Evolutionary conservation across 1,139 yeast species (phyloP), one percentile per base, ranked within the genome.

Genomic region (Candida sp.): DNA sequence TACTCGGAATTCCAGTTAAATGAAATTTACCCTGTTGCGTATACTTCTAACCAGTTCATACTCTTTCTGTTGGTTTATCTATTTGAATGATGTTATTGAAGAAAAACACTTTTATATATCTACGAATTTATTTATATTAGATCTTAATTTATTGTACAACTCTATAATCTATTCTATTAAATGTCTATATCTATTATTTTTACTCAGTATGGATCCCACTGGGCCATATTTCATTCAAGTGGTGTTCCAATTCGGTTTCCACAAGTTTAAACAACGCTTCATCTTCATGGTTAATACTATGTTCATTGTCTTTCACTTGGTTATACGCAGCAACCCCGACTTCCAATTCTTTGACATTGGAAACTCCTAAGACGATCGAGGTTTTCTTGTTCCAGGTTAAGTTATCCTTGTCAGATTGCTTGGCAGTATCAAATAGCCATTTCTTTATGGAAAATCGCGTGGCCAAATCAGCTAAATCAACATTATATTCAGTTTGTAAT

Each of bases 391-490:
- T 64, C 66, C 68, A 63, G 9, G 45, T 41, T 35, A 56, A 51
- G 0, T 40, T 46, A 1, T 40, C 32, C 5, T 34, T 5, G 37
- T 38, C 44, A 15, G 46, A 47, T 22, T 48, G 49, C 6, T 45
- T 45, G 4, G 32, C 41, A 4, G 60, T 46, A 7, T 58, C 64
- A 45, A 69, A 69, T 23, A 70, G 52, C 87, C 93, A 87, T 42
- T 74, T 68, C 42, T 77, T 67, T 38, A 86, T 67, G 0, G 96
- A 93, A 60, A 74, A 91, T 47, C 95, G 69, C 0, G 88, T 83
- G 3, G 97, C 88, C 49, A 90, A 63, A 48, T 86, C 95, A 0
- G 97, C 96, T 49, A 91, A 66, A 47, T 87, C 95, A 3, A 78
- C 69, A 19, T 72, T 55, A 5, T 76, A 60, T 2, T 74, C 60